Evolutionary conservation across 805 yeast genomes (phyloP).

Genomic region (Lipomyces yamadae): DNA sequence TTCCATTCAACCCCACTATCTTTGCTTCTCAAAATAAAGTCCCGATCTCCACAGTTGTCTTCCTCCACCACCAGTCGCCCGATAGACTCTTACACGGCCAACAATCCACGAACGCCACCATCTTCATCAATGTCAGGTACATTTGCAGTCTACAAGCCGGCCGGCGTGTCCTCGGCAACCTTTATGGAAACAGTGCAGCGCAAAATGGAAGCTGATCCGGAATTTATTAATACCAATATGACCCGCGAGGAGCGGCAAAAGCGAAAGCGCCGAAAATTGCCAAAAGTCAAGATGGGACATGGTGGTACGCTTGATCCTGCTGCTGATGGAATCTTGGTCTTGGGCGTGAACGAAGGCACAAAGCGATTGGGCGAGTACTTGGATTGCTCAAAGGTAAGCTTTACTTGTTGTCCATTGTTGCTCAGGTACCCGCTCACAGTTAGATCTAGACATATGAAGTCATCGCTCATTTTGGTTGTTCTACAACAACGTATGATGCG

Average conservation of each 20-base stretch:
- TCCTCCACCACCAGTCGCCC: background rate
- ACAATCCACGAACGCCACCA: background rate
- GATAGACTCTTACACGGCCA: background rate
- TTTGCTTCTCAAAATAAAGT: background rate
- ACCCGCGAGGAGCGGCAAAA: conserved; percentile 51
- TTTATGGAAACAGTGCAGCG: conserved; percentile 70
- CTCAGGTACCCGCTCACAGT: background rate
- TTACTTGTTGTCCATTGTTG: background rate
- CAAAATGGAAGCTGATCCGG: conserved; percentile 61
- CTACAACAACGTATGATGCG: conserved; percentile 92
- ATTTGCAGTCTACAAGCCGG: conserved; percentile 88
- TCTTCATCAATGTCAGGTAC: conserved; percentile 74
- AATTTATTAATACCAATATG: conserved; percentile 57
- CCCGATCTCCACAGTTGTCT: background rate
- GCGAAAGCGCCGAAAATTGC: conserved; percentile 44
- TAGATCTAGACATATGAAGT: conserved; percentile 60
- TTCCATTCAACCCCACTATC: background rate
- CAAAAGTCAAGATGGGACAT: conserved; percentile 86
- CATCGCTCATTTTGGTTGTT: conserved; percentile 81
- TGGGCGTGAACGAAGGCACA: conserved; percentile 94
- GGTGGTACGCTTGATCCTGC: conserved; percentile 97
- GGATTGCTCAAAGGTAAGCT: conserved; percentile 66
- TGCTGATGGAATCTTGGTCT: conserved; percentile 88
- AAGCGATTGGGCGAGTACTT: conserved; percentile 74
- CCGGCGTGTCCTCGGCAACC: conserved; percentile 79